Base-by-base conservation (phyloP, 1,139 yeast species). In the Hansenula anomala region DNA sequence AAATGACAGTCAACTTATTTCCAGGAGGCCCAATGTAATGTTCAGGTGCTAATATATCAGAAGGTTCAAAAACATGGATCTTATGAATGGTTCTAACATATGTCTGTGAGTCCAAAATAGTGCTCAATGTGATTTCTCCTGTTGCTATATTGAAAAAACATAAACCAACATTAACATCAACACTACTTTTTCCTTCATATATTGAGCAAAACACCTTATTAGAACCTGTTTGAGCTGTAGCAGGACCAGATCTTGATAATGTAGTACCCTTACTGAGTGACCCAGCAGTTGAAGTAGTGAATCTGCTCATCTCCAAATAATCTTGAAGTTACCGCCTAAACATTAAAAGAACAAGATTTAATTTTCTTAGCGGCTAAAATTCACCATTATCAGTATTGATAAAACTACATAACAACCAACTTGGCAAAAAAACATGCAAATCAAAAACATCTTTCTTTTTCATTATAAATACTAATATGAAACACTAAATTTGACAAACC, bases 11-110 rank as follows among this genome's bases (percentile, higher is more conserved):
- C 30, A 72, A 45, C 44, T 63, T 69, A 6, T 66, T 60, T 16
- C 53, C 49, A 4, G 34, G 34, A 0, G 65, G 64, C 0, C 43
- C 36, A 3, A 54, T 16, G 6, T 60, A 59, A 3, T 56, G 39
- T 11, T 43, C 42, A 1, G 73, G 69, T 6, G 69, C 37, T 4
- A 68, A 40, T 3, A 69, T 56, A 28, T 62, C 68, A 1, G 64
- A 50, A 0, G 75, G 71, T 25, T 56, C 55, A 39, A 56, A 58
- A 2, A 69, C 58, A 18, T 61, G 60, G 0, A 71, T 37, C 41
- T 66, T 67, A 44, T 72, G 71, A 10, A 72, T 52, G 0, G 74
- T 66, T 37, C 74, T 53, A 2, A 69, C 69, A 45, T 60, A 70
- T 0, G 74, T 69, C 46, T 65, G 73, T 0, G 76, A 63, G 45